phyloP scores from a whole-genome alignment of 2,329 filamentous ascomycete species.

The Calonectria pauciramosa region DNA sequence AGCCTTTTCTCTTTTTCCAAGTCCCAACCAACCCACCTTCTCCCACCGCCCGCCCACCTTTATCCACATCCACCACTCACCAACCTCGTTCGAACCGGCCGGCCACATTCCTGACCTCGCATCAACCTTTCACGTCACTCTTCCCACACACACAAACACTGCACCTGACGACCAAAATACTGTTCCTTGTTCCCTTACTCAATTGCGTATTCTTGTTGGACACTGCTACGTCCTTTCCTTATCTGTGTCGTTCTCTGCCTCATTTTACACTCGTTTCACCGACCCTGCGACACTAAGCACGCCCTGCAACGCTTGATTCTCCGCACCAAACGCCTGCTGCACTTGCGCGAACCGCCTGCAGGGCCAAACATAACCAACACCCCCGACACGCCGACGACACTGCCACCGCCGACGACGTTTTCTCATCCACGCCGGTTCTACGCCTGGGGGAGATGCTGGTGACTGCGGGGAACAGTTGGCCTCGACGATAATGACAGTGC shows the following conservation, averaged over 20 bases:
- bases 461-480: constrained; percentile 40
- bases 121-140: constrained; percentile 46
- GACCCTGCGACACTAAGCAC: constrained; percentile 11
- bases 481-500: constrained; percentile 47
- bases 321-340: constrained; percentile 4
- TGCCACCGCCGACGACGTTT: not conserved
- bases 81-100: constrained; percentile 32
- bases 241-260: not conserved
- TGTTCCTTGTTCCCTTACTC: constrained; percentile 10
- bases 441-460: constrained; percentile 40
- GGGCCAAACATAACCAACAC: not conserved
- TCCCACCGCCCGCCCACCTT: constrained; percentile 19
- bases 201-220: constrained; percentile 25
- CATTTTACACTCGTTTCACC: constrained; percentile 18
- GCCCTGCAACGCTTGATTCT: constrained; percentile 3
- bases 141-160: constrained; percentile 28
- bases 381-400: not conserved
- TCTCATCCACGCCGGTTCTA: constrained; percentile 12
- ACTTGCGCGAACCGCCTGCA: constrained; percentile 7
- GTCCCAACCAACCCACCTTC: constrained; percentile 31
- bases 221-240: not conserved
- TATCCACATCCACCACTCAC: constrained; percentile 33
- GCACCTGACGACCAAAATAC: constrained; percentile 16
- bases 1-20: constrained; percentile 47
- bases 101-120: constrained; percentile 46